phyloP scores from a whole-genome alignment of 352 stramenopile genomes.

The Pythium dissimile region DNA sequence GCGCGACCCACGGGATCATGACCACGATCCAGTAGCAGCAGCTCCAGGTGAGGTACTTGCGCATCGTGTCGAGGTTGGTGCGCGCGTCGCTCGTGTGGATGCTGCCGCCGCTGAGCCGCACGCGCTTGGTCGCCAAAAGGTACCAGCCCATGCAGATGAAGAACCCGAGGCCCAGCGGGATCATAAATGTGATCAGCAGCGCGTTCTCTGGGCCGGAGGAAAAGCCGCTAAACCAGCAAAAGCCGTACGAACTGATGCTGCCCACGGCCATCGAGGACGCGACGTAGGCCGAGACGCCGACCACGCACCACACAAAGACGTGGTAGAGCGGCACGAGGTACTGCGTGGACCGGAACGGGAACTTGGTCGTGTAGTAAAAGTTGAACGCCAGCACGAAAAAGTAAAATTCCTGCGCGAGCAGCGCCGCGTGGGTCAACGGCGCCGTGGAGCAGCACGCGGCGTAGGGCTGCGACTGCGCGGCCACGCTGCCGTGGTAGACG shows the following conservation, averaged over 20 bases:
- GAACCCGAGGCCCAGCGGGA: slow-evolving; percentile 63
- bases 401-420: slow-evolving; percentile 81
- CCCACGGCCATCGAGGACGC: slow-evolving; percentile 39
- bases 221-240: slow-evolving; percentile 69
- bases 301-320: slow-evolving; percentile 55
- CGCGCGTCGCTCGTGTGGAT: slow-evolving; percentile 35
- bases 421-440: slow-evolving; percentile 59
- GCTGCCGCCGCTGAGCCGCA: slow-evolving; percentile 50
- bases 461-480: slow-evolving; percentile 51
- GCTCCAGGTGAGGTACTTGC: slow-evolving; percentile 69
- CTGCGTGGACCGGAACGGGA: slow-evolving; percentile 74
- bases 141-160: slow-evolving; percentile 72
- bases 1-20: slow-evolving; percentile 62
- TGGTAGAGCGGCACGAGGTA: slow-evolving; percentile 74
- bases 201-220: slow-evolving; percentile 34
- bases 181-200: slow-evolving; percentile 57
- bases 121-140: slow-evolving; percentile 63
- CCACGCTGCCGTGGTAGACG: slow-evolving; percentile 70
- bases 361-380: slow-evolving; percentile 88
- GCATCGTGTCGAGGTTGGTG: slow-evolving; percentile 79
- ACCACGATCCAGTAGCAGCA: slow-evolving; percentile 70
- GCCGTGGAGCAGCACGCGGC: slow-evolving; percentile 58
- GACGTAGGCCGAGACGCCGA: slow-evolving; percentile 46
- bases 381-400: slow-evolving; percentile 83
- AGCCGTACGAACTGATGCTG: slow-evolving; percentile 70